Evolutionary conservation across 2,329 filamentous ascomycete genomes (phyloP).

Genomic region (Stagonosporopsis tanaceti): DNA sequence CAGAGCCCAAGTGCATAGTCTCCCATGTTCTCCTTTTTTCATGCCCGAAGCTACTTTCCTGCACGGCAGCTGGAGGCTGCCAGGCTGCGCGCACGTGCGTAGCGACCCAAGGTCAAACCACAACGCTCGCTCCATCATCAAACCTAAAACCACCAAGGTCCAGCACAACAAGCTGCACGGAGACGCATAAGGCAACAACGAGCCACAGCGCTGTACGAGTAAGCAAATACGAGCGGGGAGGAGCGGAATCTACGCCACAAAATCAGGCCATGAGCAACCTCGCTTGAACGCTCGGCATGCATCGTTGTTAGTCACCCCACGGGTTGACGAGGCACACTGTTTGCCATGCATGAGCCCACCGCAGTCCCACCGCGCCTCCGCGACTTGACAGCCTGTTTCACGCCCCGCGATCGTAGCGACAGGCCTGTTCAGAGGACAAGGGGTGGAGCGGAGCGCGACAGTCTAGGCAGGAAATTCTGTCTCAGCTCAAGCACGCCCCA

Average conservation of each 20-base stretch:
- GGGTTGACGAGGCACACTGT: constrained; percentile 1
- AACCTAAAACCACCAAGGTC: background rate
- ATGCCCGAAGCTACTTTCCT: background rate
- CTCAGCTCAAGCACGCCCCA: background rate
- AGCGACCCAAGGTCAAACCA: background rate
- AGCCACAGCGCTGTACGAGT: constrained; percentile 22
- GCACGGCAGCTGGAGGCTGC: background rate
- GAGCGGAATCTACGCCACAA: constrained; percentile 28
- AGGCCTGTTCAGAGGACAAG: background rate
- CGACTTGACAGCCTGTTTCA: constrained; percentile 1
- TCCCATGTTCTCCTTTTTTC: background rate
- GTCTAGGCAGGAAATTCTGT: background rate
- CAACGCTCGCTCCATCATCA: constrained; percentile 3
- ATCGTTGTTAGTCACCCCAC: constrained; percentile 26
- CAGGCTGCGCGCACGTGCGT: constrained; percentile 4
- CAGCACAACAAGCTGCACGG: constrained; percentile 1
- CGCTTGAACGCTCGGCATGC: constrained; percentile 20
- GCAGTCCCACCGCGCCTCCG: background rate
- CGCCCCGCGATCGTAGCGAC: background rate
- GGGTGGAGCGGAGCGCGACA: constrained; percentile 8
- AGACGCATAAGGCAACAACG: background rate
- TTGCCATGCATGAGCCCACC: constrained; percentile 16
- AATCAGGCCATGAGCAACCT: constrained; percentile 8
- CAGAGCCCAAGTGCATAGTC: background rate
- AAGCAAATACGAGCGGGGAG: constrained; percentile 38